Evolutionary conservation across 441 rosid species (phyloP).

Genomic region (Metrosideros polymorpha): DNA sequence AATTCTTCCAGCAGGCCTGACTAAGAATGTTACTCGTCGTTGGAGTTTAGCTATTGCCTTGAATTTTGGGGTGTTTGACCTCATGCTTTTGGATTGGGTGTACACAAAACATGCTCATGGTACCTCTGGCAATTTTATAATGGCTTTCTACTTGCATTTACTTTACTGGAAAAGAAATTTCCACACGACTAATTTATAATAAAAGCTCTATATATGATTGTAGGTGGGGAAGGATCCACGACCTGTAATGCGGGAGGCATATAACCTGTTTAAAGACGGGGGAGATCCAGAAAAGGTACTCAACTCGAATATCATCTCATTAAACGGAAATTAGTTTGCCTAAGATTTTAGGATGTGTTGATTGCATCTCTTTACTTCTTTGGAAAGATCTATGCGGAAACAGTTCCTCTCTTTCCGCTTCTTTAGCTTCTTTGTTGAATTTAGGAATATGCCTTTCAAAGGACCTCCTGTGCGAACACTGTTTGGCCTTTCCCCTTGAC

Average conservation of each 20-base stretch:
- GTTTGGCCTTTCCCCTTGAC: neutral
- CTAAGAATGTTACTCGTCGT: neutral
- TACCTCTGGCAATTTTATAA: neutral
- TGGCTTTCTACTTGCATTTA: neutral
- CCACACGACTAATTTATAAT: neutral
- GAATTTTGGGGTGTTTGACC: neutral
- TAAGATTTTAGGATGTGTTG: neutral
- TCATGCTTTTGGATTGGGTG: neutral
- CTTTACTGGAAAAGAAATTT: neutral
- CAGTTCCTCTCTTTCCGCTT: neutral
- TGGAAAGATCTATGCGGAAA: neutral
- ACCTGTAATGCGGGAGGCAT: conserved; percentile 80
- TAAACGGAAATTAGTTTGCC: neutral
- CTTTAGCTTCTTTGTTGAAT: neutral
- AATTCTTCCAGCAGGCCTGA: neutral
- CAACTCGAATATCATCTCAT: neutral
- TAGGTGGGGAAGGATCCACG: conserved; percentile 88
- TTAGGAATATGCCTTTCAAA: neutral
- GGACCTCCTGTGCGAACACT: neutral
- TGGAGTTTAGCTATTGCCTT: neutral
- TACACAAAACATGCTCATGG: neutral
- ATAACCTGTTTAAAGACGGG: conserved; percentile 66
- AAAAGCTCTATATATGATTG: conserved; percentile 4
- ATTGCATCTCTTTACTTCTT: neutral
- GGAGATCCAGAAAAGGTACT: conserved; percentile 86